phyloP scores from a whole-genome alignment of 2,329 filamentous ascomycete species.

The Colletotrichum cuscutae region DNA sequence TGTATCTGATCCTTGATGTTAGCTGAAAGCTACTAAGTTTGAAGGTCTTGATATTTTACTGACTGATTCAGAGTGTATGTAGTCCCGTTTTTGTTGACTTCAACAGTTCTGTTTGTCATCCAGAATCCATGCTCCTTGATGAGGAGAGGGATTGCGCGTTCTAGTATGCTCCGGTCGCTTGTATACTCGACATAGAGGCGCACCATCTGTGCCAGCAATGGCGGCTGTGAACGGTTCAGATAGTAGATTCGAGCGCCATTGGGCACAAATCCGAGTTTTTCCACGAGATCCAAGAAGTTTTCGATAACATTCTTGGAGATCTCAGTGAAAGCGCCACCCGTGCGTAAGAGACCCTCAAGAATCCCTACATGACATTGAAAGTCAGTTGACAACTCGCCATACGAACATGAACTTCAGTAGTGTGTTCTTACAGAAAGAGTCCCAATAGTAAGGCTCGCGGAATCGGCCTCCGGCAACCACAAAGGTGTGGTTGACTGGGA shows the following conservation, averaged over 20 bases:
- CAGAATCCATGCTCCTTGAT: constrained; percentile 74
- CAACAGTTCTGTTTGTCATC: constrained; percentile 67
- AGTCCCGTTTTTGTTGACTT: constrained; percentile 55
- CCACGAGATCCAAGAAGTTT: constrained; percentile 75
- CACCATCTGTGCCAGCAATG: constrained; percentile 74
- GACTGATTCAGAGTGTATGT: constrained; percentile 68
- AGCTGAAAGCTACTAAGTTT: background rate
- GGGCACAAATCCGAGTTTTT: constrained; percentile 72
- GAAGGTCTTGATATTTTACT: constrained; percentile 34
- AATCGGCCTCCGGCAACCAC: constrained; percentile 79
- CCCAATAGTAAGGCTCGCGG: constrained; percentile 78
- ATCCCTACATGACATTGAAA: constrained; percentile 53
- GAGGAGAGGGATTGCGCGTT: constrained; percentile 69
- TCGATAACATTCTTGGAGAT: constrained; percentile 76
- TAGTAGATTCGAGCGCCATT: constrained; percentile 77
- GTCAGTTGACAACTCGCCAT: constrained; percentile 45
- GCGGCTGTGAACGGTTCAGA: constrained; percentile 74
- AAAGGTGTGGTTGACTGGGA: constrained; percentile 74
- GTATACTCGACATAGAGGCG: constrained; percentile 72
- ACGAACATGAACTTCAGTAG: background rate
- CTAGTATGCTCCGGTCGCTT: constrained; percentile 69
- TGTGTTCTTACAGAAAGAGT: constrained; percentile 59
- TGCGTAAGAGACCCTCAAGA: constrained; percentile 72
- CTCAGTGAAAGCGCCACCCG: constrained; percentile 69
- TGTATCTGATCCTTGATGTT: constrained; percentile 53